Evolutionary conservation across 2,329 filamentous ascomycete species (phyloP), one percentile per base, ranked within the genome.

Genomic region (Ophiosphaerella herpotricha): DNA sequence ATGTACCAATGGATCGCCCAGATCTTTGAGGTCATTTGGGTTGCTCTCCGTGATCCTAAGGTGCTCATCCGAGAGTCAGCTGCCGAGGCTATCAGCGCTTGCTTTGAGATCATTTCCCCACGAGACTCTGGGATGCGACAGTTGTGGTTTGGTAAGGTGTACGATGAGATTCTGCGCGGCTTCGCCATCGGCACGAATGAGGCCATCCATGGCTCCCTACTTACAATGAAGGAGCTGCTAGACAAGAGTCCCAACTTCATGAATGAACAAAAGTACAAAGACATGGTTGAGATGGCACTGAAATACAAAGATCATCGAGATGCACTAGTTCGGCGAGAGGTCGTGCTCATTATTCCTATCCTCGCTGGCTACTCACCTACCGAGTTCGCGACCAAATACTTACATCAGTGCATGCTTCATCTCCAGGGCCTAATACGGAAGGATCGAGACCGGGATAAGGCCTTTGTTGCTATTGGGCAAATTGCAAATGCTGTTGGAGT

Each of bases 161-260:
- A 95, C 72, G 86, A 88, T 43, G 92, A 97, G 75, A 86, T 91
- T 14, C 82, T 90, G 52, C 81, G 84, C 53, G 92, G 92, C 6
- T 85, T 99, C 61, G 83, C 55, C n/a, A 60, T 87, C 43, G 88
- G 86, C 62, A 91, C 90, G 14, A 83, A 95, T 46, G 94, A 99
- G 72, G 88, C 86, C 52, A 88, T 96, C 36, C 95, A 99, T 70
- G 94, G 91, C n/a, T 97, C 93, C 2, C 81, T 99, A 35, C 81
- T 99, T 16, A 91, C 95, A 1, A 82, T 97, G 64, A 95, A 93
- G 72, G 93, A 97, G 75, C 82, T 99, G 40, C 84, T 99, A 14
- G 85, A 94, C 56, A 93, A 96, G 71, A 94, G 94, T 45, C 92
- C 91, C 63, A 99, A 99, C 93, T 99, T 96, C 74, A 97, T 99